Base-by-base conservation (phyloP, 2,329 filamentous ascomycete species). In the Coniochaeta prunicola region DNA sequence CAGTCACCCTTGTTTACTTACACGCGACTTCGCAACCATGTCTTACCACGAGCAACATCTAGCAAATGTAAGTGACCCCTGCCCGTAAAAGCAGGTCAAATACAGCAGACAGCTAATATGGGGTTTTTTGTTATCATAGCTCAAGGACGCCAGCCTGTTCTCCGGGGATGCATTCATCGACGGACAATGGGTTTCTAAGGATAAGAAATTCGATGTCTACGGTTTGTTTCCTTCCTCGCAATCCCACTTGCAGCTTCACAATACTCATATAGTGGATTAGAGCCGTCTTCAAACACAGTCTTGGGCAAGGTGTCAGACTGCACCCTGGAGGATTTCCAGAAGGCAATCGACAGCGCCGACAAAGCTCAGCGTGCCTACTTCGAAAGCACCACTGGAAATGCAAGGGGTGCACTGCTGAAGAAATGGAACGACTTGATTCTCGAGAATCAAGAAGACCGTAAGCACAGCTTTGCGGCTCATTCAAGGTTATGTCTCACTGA, bases 361-460 rank as follows among this genome's bases (percentile, higher is more conserved):
- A 6, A 36, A 13, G 33, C 33, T 13, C 33, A 36, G 12, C 12
- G 12, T 13, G 15, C 10, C 12, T 36, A 36, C 33, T 36, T 7
- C 33, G 33, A 36, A 13, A 36, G 12, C 12, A 36, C 33, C 5
- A 36, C 33, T 7, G 33, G 33, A 13, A 36, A 6, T 13, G 4
- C 5, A 13, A 36, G 33, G 33, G 33, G 33, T 13, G 33, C 33
- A 6, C 33, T 36, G 6, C 12, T 36, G 33, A 36, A 13, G 59
- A 85, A 84, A 70, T 89, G 86, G 86, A 86, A 86, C 70, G 78
- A 88, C 64, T 73, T 89, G 59, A 84, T 87, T 77, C 69, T 84
- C 17, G 84, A 87, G 48, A 87, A 89, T 61, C 79, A 79, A 21
- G 84, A 88, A 15, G 86, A 89, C 62, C 69, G 33, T 36, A 36